Base-by-base conservation (phyloP, 2,329 filamentous ascomycete species). In the Fusarium marasasianum region DNA sequence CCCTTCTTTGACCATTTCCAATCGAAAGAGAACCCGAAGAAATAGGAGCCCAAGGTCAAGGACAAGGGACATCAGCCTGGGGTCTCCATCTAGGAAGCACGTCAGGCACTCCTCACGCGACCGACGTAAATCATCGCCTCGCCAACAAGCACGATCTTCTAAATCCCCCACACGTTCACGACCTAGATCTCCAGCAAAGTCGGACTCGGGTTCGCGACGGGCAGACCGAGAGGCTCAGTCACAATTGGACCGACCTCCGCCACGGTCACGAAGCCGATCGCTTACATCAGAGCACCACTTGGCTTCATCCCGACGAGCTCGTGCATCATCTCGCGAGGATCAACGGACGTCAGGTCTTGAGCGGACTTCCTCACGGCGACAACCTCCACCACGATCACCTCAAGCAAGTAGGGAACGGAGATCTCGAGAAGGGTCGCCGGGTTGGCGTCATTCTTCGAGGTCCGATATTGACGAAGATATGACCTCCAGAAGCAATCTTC, bases 381-480 rank as follows among this genome's bases (percentile, higher is more conserved):
- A 74, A 35, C 75, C 55, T 50, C 77, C 72, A 17, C 77, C 79
- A 40, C 74, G 75, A 15, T 81, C 80, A 54, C 80, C 81, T 40
- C 73, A 69, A 43, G 51, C 69, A 20, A 75, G 77, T 66, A 77
- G 76, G 55, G 79, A 81, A 33, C 69, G 66, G 37, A 78, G 77
- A 54, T 75, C 76, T 56, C 75, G 75, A 81, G 78, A 80, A 57
- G 77, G 75, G n/a, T 71, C 77, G 8, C 55, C 73, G 10, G 81
- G 78, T 43, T 76, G 74, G 43, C 76, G 82, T 53, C 82, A 82
- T 50, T 86, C 87, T 24, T 86, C 86, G 24, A 83, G 85, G 17
- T 86, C 87, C 18, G 87, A 86, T 56, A 80, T 86, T 44, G 87
- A 89, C 75, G 86, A 87, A 65, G 86, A 86, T 38, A 86, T 88